A percentile compares a stretch with the other conserved stretches of the same genome.
Conservation (phyloP, 2,329 filamentous ascomycete genomes). For the Stagonosporopsis rhizophila region DNA sequence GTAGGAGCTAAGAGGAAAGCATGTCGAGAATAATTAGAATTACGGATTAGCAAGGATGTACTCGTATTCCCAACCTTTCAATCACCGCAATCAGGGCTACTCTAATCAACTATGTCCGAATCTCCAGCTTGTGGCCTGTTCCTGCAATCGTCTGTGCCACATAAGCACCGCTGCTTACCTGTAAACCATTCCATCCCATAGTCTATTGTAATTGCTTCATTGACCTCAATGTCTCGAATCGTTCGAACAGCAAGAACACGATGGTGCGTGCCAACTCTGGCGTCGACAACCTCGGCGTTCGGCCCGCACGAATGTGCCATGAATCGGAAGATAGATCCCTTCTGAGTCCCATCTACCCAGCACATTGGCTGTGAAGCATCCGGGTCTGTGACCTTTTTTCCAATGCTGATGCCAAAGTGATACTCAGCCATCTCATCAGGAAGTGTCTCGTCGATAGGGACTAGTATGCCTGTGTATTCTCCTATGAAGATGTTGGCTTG, state of each 20-base stretch:
- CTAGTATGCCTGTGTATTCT: background rate
- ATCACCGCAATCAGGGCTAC: background rate
- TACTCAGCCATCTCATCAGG: background rate
- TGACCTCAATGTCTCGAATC: background rate
- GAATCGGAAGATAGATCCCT: constrained; percentile 4
- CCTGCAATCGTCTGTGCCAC: background rate
- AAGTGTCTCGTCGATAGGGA: background rate
- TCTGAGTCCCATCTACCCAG: background rate
- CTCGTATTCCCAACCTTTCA: no score
- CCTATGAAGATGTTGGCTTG: background rate
- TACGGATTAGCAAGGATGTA: background rate
- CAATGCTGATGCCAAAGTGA: background rate
- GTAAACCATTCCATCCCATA: background rate
- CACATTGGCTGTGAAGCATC: background rate
- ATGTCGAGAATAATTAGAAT: background rate
- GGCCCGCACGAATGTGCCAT: constrained; percentile 7
- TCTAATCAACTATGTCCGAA: background rate
- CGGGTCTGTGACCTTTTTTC: background rate
- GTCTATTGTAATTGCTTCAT: background rate
- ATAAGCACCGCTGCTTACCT: background rate
- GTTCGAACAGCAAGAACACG: background rate
- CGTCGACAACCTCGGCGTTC: background rate
- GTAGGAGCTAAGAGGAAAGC: background rate
- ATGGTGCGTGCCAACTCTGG: background rate
- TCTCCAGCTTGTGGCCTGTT: background rate